These are phyloP conservation scores for Crithidia acanthocephali DNA, from an alignment of 208 protist genomes.

Conservation along the genomic window DNA sequence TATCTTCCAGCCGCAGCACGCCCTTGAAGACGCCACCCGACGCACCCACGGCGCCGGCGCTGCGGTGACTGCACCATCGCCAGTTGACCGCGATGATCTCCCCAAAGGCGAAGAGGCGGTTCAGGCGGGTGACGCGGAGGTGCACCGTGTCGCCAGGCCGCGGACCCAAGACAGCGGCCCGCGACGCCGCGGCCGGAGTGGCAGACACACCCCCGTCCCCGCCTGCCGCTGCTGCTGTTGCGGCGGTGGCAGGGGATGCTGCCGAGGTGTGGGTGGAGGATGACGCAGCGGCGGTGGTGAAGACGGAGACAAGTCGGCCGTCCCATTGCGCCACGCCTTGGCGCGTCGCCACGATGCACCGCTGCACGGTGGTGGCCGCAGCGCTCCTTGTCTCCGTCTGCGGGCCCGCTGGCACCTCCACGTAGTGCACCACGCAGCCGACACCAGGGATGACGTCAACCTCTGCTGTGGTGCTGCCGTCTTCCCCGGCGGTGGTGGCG, in stretches of 20 bases:
- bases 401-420: slow-evolving; percentile 2
- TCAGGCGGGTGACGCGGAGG: slow-evolving; percentile 63
- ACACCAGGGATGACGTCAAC: slow-evolving; percentile 46
- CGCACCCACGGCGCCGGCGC: neutral
- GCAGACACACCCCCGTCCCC: no score
- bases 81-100: slow-evolving; percentile 81
- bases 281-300: slow-evolving; percentile 8
- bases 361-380: slow-evolving; percentile 8
- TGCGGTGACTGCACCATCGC: slow-evolving; percentile 59
- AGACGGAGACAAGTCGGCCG: slow-evolving; percentile 56
- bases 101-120: slow-evolving; percentile 56
- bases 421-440: slow-evolving; percentile 60
- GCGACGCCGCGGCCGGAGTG: slow-evolving; percentile 1
- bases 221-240: no score
- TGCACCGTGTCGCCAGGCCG: slow-evolving; percentile 64
- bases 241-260: no score
- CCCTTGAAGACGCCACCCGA: slow-evolving; percentile 55
- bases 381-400: neutral
- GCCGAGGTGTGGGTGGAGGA: no score
- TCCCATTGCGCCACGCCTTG: slow-evolving; percentile 82
- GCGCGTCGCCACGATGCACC: slow-evolving; percentile 45
- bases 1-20: slow-evolving; percentile 74
- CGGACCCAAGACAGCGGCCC: slow-evolving; percentile 48
- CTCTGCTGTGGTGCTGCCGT: neutral
- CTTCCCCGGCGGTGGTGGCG: neutral